These are phyloP conservation scores for Gynandropsis gynandra DNA, from an alignment of 345 rosid species.

Conservation along the genomic window DNA sequence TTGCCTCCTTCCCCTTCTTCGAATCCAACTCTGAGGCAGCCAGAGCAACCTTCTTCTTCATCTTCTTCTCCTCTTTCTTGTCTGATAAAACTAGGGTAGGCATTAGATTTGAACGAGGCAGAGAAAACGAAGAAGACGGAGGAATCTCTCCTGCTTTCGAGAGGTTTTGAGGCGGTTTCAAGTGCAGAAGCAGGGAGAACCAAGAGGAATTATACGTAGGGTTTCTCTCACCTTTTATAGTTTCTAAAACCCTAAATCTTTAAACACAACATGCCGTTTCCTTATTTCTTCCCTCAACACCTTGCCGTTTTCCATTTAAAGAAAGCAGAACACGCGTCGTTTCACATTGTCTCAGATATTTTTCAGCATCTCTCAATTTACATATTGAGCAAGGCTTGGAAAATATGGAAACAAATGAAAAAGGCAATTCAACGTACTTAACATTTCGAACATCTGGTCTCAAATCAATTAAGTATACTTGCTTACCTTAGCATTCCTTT, in stretches of 20 bases:
- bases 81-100: conserved; percentile 43
- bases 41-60: conserved; percentile 51
- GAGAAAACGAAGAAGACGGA: background rate
- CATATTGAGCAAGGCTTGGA: no score
- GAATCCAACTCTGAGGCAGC: conserved; percentile 34
- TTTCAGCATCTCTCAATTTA: no score
- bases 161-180: conserved; percentile 16
- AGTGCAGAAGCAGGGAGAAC: conserved; percentile 13
- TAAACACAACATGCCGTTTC: background rate
- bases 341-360: no score
- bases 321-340: conserved; percentile 6
- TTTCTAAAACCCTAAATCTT: conserved; percentile 15
- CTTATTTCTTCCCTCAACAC: background rate
- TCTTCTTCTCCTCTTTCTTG: conserved; percentile 48
- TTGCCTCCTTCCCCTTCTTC: conserved; percentile 40
- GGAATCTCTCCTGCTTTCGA: conserved; percentile 17
- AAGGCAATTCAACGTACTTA: no score
- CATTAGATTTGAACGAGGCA: conserved; percentile 28
- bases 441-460: no score
- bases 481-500: no score
- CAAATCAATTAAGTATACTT: no score
- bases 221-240: conserved; percentile 10
- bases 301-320: conserved; percentile 13
- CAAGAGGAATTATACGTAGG: conserved; percentile 10
- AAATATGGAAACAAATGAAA: no score